phyloP scores from a whole-genome alignment of 2,329 filamentous ascomycete species.

The Trichoderma oligosporum region DNA sequence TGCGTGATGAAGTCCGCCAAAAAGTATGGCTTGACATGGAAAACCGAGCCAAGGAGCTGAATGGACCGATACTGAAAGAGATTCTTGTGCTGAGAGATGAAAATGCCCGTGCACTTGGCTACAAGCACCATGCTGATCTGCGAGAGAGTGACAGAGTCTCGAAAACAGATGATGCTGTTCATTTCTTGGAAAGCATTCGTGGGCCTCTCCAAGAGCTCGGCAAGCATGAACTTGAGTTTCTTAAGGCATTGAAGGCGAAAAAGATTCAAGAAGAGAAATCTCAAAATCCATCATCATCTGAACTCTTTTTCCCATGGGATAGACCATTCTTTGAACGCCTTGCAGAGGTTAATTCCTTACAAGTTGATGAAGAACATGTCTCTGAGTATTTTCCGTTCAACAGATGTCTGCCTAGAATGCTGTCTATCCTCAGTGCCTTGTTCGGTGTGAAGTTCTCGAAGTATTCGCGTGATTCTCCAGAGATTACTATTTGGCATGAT shows the following conservation, averaged over 20 bases:
- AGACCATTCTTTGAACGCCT: slow-evolving; percentile 69
- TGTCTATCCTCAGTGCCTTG: slow-evolving; percentile 69
- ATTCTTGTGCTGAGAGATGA: slow-evolving; percentile 67
- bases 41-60: slow-evolving; percentile 62
- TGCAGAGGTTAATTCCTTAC: slow-evolving; percentile 69
- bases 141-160: slow-evolving; percentile 15
- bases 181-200: slow-evolving; percentile 3
- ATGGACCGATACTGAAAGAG: slow-evolving; percentile 65
- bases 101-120: slow-evolving; percentile 66
- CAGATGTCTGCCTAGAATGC: slow-evolving; percentile 65
- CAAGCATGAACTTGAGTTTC: background rate
- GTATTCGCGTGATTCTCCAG: slow-evolving; percentile 43
- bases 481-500: slow-evolving; percentile 69
- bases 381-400: slow-evolving; percentile 72
- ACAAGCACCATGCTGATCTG: slow-evolving; percentile 41
- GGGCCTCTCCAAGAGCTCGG: background rate
- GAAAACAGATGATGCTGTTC: slow-evolving; percentile 7
- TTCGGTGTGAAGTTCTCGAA: slow-evolving; percentile 62
- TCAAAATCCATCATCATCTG: background rate
- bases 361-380: slow-evolving; percentile 68
- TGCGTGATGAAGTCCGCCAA: slow-evolving; percentile 48
- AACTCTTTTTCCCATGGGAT: slow-evolving; percentile 65
- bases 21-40: slow-evolving; percentile 67
- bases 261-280: background rate
- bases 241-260: slow-evolving; percentile 2